Evolutionary conservation across 805 yeast genomes (phyloP).

Genomic region (Cyberlindnera veronae): DNA sequence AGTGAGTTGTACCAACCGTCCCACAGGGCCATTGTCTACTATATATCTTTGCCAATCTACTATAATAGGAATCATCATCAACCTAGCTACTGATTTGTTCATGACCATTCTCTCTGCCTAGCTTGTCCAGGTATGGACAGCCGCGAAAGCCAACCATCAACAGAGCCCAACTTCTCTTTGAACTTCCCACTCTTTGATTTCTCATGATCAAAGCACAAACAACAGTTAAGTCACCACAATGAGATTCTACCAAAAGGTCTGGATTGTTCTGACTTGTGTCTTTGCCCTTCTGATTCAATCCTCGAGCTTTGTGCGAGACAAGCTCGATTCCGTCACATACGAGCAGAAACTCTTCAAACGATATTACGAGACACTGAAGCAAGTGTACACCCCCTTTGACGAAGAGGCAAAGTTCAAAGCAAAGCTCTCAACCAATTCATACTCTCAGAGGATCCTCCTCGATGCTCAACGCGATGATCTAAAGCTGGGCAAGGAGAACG

Average conservation of each 20-base stretch:
- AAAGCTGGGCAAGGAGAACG: constrained; percentile 63
- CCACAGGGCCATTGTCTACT: too few species aligned
- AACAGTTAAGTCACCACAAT: constrained; percentile 5
- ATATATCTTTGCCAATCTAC: too few species aligned
- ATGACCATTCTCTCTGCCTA: too few species aligned
- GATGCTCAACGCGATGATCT: constrained; percentile 30
- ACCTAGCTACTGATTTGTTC: too few species aligned
- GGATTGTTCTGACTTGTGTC: constrained; percentile 26
- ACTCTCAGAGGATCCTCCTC: constrained; percentile 30
- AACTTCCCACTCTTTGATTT: background rate
- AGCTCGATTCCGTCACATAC: constrained; percentile 20
- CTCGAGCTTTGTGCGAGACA: constrained; percentile 20
- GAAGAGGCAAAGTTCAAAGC: constrained; percentile 23
- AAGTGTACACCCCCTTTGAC: constrained; percentile 24
- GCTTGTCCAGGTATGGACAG: too few species aligned
- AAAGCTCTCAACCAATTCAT: constrained; percentile 39
- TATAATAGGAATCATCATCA: too few species aligned
- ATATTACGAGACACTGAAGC: constrained; percentile 18
- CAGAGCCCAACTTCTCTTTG: background rate
- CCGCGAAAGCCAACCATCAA: background rate
- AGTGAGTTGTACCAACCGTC: too few species aligned
- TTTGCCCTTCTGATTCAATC: constrained; percentile 20
- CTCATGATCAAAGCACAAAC: background rate
- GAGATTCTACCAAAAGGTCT: constrained; percentile 26
- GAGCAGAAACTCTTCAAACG: constrained; percentile 14